Base-by-base conservation (phyloP, 1,284 basidiomycete species). In the Amylostereum chailletii region DNA sequence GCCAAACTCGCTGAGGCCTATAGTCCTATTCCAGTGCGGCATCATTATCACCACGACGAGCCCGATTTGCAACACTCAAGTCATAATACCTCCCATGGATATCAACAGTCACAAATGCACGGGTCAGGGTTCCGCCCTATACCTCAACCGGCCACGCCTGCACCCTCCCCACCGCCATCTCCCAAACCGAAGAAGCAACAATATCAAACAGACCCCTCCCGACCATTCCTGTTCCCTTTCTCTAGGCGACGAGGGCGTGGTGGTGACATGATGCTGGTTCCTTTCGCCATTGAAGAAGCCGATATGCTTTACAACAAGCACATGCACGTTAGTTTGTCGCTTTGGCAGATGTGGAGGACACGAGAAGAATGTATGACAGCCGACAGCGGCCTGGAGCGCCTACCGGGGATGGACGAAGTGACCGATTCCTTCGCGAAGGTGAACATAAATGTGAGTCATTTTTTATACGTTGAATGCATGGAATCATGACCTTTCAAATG, bases 151-250 rank as follows among this genome's bases (percentile, higher is more conserved):
- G 78, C 81, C 9, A 94, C 90, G 2, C 94, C 92, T 1, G 91
- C 90, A 29, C 94, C 94, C 2, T 83, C 91, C 0, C 94, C 94
- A 0, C 87, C 92, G 1, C 87, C 88, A 0, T 84, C 86, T 27
- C 85, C 83, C 11, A 96, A 95, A 62, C 92, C 90, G 5, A 98
- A 98, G 73, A 98, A 98, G 66, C 93, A 95, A 62, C 94, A 97
- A 63, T 99, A 94, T 66, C 96, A 99, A 66, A 99, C 96, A 0
- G 96, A 99, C 64, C 96, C 96, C 62, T 84, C 72, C 34, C 77
- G 91, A 5, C 96, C 96, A 1, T 99, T 99, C 64, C 72, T 99
- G 50, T 94, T 99, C 63, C 96, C 96, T 0, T 99, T 96, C 64
- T 90, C 92, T 9, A 76, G 72, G 46, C 75, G 68, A 49, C 66